Evolutionary conservation across 345 rosid species (phyloP), one percentile per base, ranked within the genome.

Genomic region (Reutealis trisperma): DNA sequence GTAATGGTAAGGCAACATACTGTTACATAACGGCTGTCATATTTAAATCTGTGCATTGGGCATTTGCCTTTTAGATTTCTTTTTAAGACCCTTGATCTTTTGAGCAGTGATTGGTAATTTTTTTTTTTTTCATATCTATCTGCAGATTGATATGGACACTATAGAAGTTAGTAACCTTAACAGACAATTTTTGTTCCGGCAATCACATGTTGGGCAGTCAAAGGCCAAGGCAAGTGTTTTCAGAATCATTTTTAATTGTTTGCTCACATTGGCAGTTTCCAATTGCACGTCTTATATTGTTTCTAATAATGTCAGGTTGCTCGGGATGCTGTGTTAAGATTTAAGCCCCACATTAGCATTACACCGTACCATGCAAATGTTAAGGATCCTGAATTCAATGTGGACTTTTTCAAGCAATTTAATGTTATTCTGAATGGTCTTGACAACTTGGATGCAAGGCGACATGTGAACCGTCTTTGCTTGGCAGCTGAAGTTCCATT

Each of bases 131-230:
- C 51, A 55, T 52, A 70, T 69, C 73, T 71, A 21, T 66, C 72
- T 85, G 83, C 90, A 96, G 99, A 96, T 96, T 80, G 99, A 96
- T 85, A 91, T 96, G 99, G 99, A 96, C 73, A 94, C 97, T 12
- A 96, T 96, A 78, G 99, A 96, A 93, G 99, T 96, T 70, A 96
- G 99, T 83, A 96, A 96, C 88, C 89, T 96, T 73, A 96, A 96
- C 81, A 89, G 99, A 77, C 99, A 96, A 70, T 94, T 96, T 84
- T 83, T 96, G 71, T 96, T 96, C 80, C 93, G 99, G 65, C 87
- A 88, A 52, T 91, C 89, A 52, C 99, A 96, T 89, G 99, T 96
- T 66, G 98, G 99, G 67, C 97, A 84, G 84, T 96, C 99, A 27
- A 96, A 96, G 82, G 99, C 99, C 75, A 96, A 92, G 93, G 99